These are phyloP conservation scores for Warburgia ugandensis DNA, from an alignment of 164 flowering plant genomes.

Conservation along the genomic window DNA sequence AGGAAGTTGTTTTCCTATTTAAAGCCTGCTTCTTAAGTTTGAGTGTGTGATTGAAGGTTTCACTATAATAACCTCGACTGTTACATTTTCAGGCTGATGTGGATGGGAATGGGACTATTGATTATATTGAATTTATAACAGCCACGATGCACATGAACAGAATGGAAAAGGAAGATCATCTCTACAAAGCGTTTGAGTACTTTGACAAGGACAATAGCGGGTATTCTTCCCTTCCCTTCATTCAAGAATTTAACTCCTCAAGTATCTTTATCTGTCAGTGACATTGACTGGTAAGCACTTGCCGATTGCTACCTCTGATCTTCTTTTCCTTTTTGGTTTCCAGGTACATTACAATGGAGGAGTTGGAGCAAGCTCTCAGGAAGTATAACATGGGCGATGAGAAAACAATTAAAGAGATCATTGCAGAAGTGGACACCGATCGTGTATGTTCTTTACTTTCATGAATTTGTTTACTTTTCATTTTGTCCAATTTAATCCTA, in stretches of 20 bases:
- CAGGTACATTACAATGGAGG: slow-evolving; percentile 89
- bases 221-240: slow-evolving; percentile 32
- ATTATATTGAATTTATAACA: slow-evolving; percentile 90
- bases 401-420: slow-evolving; percentile 83
- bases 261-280: no score
- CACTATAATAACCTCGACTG: no score
- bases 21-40: no score
- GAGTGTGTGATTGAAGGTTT: no score
- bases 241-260: no score
- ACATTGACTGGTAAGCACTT: neutral
- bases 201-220: slow-evolving; percentile 98
- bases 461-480: no score
- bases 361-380: slow-evolving; percentile 74
- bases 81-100: slow-evolving; percentile 97
- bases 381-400: slow-evolving; percentile 85
- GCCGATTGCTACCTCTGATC: no score
- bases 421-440: slow-evolving; percentile 95
- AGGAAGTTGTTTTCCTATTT: no score
- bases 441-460: slow-evolving; percentile 54
- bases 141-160: slow-evolving; percentile 98
- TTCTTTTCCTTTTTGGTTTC: slow-evolving; percentile 1
- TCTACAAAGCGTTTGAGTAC: slow-evolving; percentile 77
- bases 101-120: slow-evolving; percentile 92
- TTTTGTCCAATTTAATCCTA: no score
- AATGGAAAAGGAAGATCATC: slow-evolving; percentile 85